These are phyloP conservation scores for Coniochaeta prunicola DNA, from an alignment of 2,329 filamentous ascomycete species.

Conservation along the genomic window DNA sequence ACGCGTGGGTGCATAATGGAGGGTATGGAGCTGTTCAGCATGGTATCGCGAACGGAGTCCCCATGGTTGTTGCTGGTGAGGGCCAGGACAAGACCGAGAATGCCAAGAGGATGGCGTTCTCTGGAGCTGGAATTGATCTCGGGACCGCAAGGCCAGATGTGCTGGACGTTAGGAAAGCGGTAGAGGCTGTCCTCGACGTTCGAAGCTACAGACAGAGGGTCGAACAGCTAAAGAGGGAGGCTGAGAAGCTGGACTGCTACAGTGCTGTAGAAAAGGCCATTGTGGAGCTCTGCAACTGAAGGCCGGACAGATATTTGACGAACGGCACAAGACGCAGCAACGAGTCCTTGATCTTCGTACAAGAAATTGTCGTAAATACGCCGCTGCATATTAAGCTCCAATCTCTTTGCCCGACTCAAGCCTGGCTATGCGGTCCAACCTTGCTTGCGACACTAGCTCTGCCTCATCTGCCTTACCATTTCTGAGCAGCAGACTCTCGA, in stretches of 20 bases:
- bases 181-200: slow-evolving; percentile 20
- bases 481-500: not conserved
- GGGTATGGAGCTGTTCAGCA: slow-evolving; percentile 33
- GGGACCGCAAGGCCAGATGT: slow-evolving; percentile 16
- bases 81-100: slow-evolving; percentile 34
- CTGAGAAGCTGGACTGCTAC: slow-evolving; percentile 21
- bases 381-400: not conserved
- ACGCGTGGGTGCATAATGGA: slow-evolving; percentile 31
- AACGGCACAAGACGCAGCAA: not conserved
- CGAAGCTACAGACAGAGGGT: slow-evolving; percentile 13
- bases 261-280: slow-evolving; percentile 16
- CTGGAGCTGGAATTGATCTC: slow-evolving; percentile 26
- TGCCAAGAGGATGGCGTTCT: slow-evolving; percentile 22
- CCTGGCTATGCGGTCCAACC: not conserved
- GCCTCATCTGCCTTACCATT: not conserved
- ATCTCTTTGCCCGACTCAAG: not conserved
- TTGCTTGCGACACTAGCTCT: not conserved
- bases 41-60: slow-evolving; percentile 30
- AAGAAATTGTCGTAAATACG: not conserved
- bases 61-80: slow-evolving; percentile 31
- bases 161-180: slow-evolving; percentile 18
- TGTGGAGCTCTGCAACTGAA: not conserved
- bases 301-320: not conserved
- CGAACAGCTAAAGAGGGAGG: slow-evolving; percentile 18
- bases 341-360: not conserved